phyloP scores from a whole-genome alignment of 2,329 filamentous ascomycete genomes.

The Amauroascus niger region DNA sequence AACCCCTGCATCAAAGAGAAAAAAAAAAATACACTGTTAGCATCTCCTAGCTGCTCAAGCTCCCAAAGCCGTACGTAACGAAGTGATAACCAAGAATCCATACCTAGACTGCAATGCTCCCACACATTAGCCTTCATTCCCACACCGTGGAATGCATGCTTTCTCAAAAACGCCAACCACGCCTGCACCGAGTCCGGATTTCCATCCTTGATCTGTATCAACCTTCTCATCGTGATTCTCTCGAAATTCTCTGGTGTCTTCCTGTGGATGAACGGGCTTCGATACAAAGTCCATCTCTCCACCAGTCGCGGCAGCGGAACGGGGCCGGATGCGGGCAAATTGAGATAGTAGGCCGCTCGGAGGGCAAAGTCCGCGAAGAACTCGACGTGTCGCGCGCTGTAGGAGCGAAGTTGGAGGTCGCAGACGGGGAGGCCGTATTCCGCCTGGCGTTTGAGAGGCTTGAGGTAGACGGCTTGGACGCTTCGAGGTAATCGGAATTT shows the following conservation, averaged over 20 bases:
- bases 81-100: conserved; percentile 16
- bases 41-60: neutral
- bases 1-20: conserved; percentile 27
- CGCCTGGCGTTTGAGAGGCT: conserved; percentile 66
- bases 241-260: conserved; percentile 98
- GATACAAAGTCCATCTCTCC: conserved; percentile 90
- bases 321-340: conserved; percentile 75
- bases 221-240: conserved; percentile 69
- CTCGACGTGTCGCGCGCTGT: conserved; percentile 78
- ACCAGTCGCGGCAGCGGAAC: conserved; percentile 75
- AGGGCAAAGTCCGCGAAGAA: conserved; percentile 93
- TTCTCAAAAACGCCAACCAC: conserved; percentile 86
- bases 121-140: conserved; percentile 98
- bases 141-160: conserved; percentile 89
- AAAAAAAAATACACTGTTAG: conserved; percentile 13
- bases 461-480: conserved; percentile 77
- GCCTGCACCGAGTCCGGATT: conserved; percentile 78
- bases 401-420: conserved; percentile 88
- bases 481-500: conserved; percentile 59
- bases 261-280: conserved; percentile 86
- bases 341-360: conserved; percentile 86
- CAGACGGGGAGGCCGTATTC: conserved; percentile 72
- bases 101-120: conserved; percentile 70
- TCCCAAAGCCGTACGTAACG: too few species aligned
- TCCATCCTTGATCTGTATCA: conserved; percentile 90